Base-by-base conservation (phyloP, 345 rosid species). In the Rhizophora mangle region DNA sequence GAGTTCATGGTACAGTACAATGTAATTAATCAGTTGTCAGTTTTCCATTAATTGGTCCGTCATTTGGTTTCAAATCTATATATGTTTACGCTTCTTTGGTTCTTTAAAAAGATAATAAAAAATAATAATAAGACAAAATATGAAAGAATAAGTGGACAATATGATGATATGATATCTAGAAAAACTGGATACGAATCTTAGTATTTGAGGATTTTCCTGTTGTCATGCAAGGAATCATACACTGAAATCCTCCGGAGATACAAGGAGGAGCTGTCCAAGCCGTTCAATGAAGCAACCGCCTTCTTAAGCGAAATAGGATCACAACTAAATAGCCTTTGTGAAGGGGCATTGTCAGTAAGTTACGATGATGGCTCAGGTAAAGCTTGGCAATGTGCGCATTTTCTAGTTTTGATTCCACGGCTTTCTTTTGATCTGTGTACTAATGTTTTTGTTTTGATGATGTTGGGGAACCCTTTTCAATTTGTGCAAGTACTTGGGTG, bases 251-350 rank as follows among this genome's bases (percentile, higher is more conserved):
- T 88, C 34, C 82, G 61, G 16, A 82, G 80, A 72, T 88, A 74
- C 83, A 88, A 86, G 72, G 85, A 82, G 69, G 93, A 88, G 74
- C 71, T 88, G 63, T 78, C 87, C 39, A 86, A 76, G 82, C 88
- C 88, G 8, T 82, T 86, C 27, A 78, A 86, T 63, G 90, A 86
- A 78, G 91, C 89, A 7, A 72, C 84, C 27, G 56, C 73, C 31
- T 88, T 88, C 83, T 73, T 88, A 39, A 83, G 55, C 74, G 63
- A 66, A 87, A 88, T 88, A 29, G 84, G 85, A 74, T 86, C 87
- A 59, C 87, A 86, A 64, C 83, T 88, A 3, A 83, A 65, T 63
- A 79, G 66, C 78, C 90, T 88, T 24, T 85, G 89, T 59, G 67
- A 77, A 67, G 87, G 83, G 58, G 52, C 79, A 27, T 6, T 78